A percentile compares a stretch with the other conserved stretches of the same genome.
phyloP scores from a whole-genome alignment of 1,139 yeast genomes.

The Candida frijolesensis region DNA sequence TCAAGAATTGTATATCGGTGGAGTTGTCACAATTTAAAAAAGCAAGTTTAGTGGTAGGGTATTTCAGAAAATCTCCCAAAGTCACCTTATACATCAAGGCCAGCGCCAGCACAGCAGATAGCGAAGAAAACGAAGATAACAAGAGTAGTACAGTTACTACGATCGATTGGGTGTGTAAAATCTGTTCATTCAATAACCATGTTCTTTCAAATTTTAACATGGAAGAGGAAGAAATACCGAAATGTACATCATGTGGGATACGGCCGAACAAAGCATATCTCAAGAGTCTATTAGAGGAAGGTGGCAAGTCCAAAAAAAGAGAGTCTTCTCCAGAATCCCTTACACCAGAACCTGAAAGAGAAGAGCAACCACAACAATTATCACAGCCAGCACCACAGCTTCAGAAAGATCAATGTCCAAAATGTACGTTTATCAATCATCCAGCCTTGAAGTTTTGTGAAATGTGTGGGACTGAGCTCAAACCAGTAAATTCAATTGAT shows the following conservation, averaged over 20 bases:
- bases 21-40: slow-evolving; percentile 47
- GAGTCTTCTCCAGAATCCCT: slow-evolving; percentile 7
- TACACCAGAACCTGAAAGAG: slow-evolving; percentile 8
- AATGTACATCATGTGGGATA: slow-evolving; percentile 81
- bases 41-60: slow-evolving; percentile 58
- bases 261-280: slow-evolving; percentile 22
- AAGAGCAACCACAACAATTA: not conserved
- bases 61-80: slow-evolving; percentile 79
- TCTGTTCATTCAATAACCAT: slow-evolving; percentile 73
- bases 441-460: slow-evolving; percentile 79
- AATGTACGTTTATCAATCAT: slow-evolving; percentile 87
- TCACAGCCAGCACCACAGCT: not conserved
- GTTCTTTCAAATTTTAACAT: slow-evolving; percentile 37
- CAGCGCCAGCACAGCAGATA: not conserved
- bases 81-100: slow-evolving; percentile 41
- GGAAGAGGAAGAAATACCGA: slow-evolving; percentile 43
- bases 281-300: slow-evolving; percentile 7
- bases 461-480: slow-evolving; percentile 73
- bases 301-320: not conserved
- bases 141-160: slow-evolving; percentile 11
- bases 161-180: slow-evolving; percentile 79
- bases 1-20: slow-evolving; percentile 50
- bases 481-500: slow-evolving; percentile 15
- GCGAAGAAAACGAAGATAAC: not conserved
- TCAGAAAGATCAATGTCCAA: slow-evolving; percentile 59